Percentiles rank a stretch among this genome's conserved stretches.
These are phyloP conservation scores for Microbotryum violaceum DNA, from an alignment of 1,284 basidiomycete genomes.

Conservation along the genomic window DNA sequence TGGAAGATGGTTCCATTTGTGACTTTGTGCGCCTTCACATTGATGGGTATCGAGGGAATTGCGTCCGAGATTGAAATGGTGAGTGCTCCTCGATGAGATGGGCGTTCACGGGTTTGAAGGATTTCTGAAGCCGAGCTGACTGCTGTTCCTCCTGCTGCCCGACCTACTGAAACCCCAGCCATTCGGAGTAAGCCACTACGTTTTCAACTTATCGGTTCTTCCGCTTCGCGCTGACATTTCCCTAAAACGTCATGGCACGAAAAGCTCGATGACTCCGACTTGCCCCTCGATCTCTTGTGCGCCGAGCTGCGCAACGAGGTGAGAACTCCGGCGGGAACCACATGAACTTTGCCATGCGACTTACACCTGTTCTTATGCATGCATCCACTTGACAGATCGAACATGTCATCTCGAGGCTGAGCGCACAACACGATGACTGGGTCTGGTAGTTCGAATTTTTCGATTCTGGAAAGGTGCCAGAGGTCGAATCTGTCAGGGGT, in stretches of 20 bases:
- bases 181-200: no score
- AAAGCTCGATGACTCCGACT: slow-evolving; percentile 34
- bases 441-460: not conserved
- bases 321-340: not conserved
- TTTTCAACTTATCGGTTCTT: not conserved
- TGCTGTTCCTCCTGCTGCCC: not conserved
- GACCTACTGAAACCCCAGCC: no score
- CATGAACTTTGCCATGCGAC: not conserved
- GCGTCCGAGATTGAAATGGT: not conserved
- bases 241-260: not conserved
- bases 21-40: slow-evolving; percentile 27
- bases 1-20: slow-evolving; percentile 31
- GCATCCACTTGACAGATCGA: slow-evolving; percentile 10
- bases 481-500: no score
- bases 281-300: slow-evolving; percentile 35
- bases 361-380: not conserved
- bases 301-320: slow-evolving; percentile 36
- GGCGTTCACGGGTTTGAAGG: not conserved
- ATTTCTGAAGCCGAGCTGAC: no score
- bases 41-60: slow-evolving; percentile 34
- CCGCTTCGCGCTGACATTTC: not conserved
- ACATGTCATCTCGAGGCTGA: slow-evolving; percentile 18
- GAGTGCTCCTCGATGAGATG: not conserved
- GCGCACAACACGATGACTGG: slow-evolving; percentile 2
- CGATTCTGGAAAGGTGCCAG: no score